phyloP scores from a whole-genome alignment of 75 land plant species.

The Cryptomeria japonica region DNA sequence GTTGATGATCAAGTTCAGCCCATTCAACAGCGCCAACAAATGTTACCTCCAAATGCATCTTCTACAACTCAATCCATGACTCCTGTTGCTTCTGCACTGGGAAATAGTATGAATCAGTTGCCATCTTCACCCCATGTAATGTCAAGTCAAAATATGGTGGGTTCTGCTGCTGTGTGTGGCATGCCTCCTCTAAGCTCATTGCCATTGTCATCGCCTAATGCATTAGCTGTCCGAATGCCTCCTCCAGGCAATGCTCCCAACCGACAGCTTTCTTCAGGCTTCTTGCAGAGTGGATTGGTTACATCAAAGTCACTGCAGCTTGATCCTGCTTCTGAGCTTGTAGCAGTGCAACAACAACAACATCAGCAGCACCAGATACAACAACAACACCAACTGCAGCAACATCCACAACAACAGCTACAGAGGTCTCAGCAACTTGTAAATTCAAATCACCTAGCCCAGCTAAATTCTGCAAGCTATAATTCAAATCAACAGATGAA shows the following conservation, averaged over 20 bases:
- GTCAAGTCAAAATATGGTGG: slow-evolving; percentile 35
- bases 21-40: slow-evolving; percentile 27
- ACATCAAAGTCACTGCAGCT: slow-evolving; percentile 41
- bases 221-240: slow-evolving; percentile 47
- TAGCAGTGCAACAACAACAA: slow-evolving; percentile 36
- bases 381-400: slow-evolving; percentile 33
- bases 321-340: slow-evolving; percentile 47
- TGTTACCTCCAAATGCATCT: slow-evolving; percentile 24
- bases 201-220: slow-evolving; percentile 42
- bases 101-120: slow-evolving; percentile 42
- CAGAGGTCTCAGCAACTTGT: slow-evolving; percentile 57
- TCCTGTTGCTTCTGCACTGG: slow-evolving; percentile 50
- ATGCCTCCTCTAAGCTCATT: slow-evolving; percentile 24
- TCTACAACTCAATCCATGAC: slow-evolving; percentile 40
- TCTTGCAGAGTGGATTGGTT: slow-evolving; percentile 38
- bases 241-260: slow-evolving; percentile 58
- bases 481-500: slow-evolving; percentile 52
- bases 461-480: slow-evolving; percentile 46
- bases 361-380: slow-evolving; percentile 52
- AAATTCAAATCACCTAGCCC: slow-evolving; percentile 44
- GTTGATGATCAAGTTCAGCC: slow-evolving; percentile 60
- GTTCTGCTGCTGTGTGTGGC: slow-evolving; percentile 30
- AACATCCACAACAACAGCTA: slow-evolving; percentile 43
- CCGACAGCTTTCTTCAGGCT: slow-evolving; percentile 53
- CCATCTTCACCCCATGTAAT: slow-evolving; percentile 29